Percentiles rank a stretch among this genome's conserved stretches.
phyloP scores from a whole-genome alignment of 1,284 basidiomycete genomes.

The Abortiporus biennis region DNA sequence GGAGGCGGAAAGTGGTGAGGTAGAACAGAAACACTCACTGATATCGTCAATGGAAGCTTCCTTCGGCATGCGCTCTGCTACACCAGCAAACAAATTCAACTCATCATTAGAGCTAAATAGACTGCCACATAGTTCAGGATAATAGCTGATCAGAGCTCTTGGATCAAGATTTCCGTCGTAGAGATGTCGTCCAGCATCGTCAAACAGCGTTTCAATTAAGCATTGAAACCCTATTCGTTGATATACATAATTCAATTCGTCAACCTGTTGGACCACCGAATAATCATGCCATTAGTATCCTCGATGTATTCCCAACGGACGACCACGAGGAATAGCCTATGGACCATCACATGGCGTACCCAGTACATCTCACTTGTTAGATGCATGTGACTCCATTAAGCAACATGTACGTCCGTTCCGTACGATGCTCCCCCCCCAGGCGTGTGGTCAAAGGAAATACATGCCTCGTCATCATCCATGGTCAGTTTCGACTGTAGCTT shows the following conservation, averaged over 20 bases:
- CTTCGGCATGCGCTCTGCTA: conserved; percentile 57
- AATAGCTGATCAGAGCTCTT: conserved; percentile 69
- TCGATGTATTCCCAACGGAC: neutral
- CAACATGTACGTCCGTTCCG: too few species aligned
- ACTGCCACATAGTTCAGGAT: conserved; percentile 59
- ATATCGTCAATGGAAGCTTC: conserved; percentile 66
- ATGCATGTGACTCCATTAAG: too few species aligned
- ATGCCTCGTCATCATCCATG: conserved; percentile 47
- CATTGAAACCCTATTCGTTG: conserved; percentile 73
- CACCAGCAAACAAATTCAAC: conserved; percentile 59
- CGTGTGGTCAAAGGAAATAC: conserved; percentile 12
- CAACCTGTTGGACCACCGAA: conserved; percentile 32
- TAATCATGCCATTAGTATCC: neutral
- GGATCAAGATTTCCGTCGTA: conserved; percentile 72
- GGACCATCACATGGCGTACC: too few species aligned
- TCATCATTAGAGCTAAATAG: conserved; percentile 43
- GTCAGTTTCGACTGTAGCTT: conserved; percentile 45
- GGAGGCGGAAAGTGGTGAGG: conserved; percentile 5
- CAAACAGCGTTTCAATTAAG: conserved; percentile 66
- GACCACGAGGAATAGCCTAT: too few species aligned
- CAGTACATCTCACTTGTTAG: too few species aligned
- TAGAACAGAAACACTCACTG: conserved; percentile 49
- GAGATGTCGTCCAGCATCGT: conserved; percentile 70
- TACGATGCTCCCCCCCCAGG: too few species aligned
- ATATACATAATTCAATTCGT: conserved; percentile 70